Evolutionary conservation across 1,139 yeast species (phyloP).

Genomic region (Citeromyces hawaiiensis): DNA sequence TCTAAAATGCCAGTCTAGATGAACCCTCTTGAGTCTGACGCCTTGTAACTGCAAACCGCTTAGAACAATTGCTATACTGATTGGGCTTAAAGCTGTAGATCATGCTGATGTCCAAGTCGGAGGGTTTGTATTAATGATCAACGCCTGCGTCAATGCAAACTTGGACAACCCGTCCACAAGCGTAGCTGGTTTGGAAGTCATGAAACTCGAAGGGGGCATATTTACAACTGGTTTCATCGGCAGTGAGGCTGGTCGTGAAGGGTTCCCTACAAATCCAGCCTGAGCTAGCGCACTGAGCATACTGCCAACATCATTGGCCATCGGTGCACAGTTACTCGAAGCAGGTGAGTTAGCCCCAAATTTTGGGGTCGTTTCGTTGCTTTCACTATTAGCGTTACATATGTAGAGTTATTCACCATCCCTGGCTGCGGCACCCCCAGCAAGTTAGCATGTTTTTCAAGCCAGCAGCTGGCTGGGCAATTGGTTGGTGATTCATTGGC

Average conservation of each 20-base stretch:
- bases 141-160: constrained; percentile 7
- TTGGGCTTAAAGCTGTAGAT: constrained; percentile 55
- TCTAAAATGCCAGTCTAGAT: constrained; percentile 94
- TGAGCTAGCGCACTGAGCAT: background rate
- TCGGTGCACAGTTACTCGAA: background rate
- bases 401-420: background rate
- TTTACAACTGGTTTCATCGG: background rate
- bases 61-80: constrained; percentile 86
- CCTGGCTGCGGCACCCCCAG: background rate
- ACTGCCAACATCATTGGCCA: background rate
- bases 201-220: background rate
- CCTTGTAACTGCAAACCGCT: constrained; percentile 68
- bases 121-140: constrained; percentile 22
- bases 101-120: constrained; percentile 17
- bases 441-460: background rate
- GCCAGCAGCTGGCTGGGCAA: background rate
- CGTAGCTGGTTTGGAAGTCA: background rate
- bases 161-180: background rate
- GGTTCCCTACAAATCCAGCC: background rate
- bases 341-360: background rate
- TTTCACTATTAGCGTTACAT: background rate
- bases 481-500: too few relatives aligned
- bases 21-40: constrained; percentile 37
- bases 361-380: background rate
- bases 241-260: background rate